Evolutionary conservation across 2,329 filamentous ascomycete species (phyloP), one percentile per base, ranked within the genome.

Genomic region (Nothopassalora personata): DNA sequence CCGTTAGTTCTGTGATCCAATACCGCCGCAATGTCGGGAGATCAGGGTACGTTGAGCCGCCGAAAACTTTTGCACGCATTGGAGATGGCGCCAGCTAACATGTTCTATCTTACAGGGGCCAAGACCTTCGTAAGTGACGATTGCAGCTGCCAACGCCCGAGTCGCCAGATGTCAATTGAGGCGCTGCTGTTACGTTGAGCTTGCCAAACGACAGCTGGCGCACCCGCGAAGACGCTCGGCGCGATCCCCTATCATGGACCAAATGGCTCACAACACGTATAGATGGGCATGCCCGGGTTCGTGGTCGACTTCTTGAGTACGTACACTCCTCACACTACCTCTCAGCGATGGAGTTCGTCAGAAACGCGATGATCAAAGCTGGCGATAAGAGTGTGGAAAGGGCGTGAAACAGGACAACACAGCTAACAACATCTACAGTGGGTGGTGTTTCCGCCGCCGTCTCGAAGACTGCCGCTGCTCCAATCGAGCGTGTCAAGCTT

Each of bases 401-500:
- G 39, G 46, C 31, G 52, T 48, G 54, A 19, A 60, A 51, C 53
- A 64, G 52, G 49, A 48, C 56, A 47, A 60, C 15, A 31, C 36
- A 28, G 74, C 80, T 82, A 74, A 82, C 75, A 56, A 57, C 68
- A 71, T 70, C 68, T 72, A 76, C 73, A 96, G 91, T 99, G 94
- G 94, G 94, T 89, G 94, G 94, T 97, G 89, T 99, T 73, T 97
- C 94, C 77, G 94, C 94, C 81, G 94, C 94, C 81, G 92, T 99
- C 88, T 99, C 94, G 79, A 99, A 99, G 91, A 99, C 94, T 72
- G 94, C 94, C 77, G 94, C 94, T 78, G 94, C 94, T 83, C 94
- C 94, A 82, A 99, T 99, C 75, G 94, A 99, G 92, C 94, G 94
- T 91, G 89, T 99, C 83, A 99, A 99, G 92, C 94, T 99, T 78